Evolutionary conservation across 495 filamentous ascomycete genomes (phyloP), one percentile per base, ranked within the genome.

Genomic region (Hypoxylon trugodes): DNA sequence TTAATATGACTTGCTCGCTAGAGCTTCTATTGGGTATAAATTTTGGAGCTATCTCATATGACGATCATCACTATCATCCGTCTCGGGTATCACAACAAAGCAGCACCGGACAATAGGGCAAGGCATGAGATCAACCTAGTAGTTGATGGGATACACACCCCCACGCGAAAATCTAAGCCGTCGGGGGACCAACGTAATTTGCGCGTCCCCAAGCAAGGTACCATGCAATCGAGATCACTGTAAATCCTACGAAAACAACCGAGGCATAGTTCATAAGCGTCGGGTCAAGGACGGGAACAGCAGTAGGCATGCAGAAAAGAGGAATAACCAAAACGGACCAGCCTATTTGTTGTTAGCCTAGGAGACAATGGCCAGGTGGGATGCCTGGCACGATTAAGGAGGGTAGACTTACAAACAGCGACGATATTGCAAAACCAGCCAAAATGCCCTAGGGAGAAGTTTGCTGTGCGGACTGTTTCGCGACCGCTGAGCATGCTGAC

Each of bases 161-260:
- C n/a, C n/a, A n/a, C n/a, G n/a, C n/a, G 48, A 43, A 57, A 45
- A 22, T 65, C 63, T 69, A n/a, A n/a, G n/a, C n/a, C 12, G 71
- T 74, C 4, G 88, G 87, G 0, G 90, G 90, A 0, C 90, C 90
- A 7, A 76, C 81, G 69, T 91, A 92, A 63, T 88, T 79, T 72
- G 87, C 87, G 56, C 86, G 82, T 30, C 89, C 89, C 79, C 89
- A 80, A 7, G 61, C 71, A 13, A 72, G 16, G 56, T 81, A 81
- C 77, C 77, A 80, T 9, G 21, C 66, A 25, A 58, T 45, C 4
- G 78, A 80, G 36, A 87, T 75, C 6, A 74, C 68, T 21, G 84
- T 80, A 50, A 89, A 89, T 2, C 82, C 87, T 15, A 90, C 84
- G 24, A 81, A 76, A 0, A 87, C 87, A 0, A 88, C 87, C 3